phyloP scores from a whole-genome alignment of 1,139 yeast genomes.

The Diutina scorzettiae region DNA sequence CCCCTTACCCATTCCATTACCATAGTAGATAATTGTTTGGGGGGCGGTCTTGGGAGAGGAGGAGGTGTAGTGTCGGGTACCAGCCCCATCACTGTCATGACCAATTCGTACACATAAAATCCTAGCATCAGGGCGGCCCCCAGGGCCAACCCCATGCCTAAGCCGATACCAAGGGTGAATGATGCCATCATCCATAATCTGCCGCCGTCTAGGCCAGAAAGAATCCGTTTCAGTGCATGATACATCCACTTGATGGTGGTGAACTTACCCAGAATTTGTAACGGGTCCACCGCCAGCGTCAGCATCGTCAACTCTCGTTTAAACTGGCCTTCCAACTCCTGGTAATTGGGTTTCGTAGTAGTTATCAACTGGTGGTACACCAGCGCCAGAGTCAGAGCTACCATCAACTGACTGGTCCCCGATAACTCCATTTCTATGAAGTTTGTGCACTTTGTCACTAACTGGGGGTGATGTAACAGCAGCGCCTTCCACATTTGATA shows the following conservation, averaged over 20 bases:
- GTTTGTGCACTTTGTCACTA: neutral
- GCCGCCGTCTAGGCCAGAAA: neutral
- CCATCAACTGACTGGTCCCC: neutral
- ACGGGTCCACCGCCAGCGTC: conserved; percentile 4
- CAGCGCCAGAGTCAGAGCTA: conserved; percentile 5
- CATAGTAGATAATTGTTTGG: neutral
- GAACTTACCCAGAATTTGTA: conserved; percentile 1
- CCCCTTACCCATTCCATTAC: conserved; percentile 1
- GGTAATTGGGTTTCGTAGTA: neutral
- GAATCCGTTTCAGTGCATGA: neutral
- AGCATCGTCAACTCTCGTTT: conserved; percentile 1
- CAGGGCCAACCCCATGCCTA: conserved; percentile 5
- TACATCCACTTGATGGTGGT: neutral
- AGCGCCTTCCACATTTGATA: conserved; percentile 32
- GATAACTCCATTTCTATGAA: conserved; percentile 1
- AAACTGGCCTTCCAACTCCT: neutral
- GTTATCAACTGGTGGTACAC: conserved; percentile 1
- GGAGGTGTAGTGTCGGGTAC: neutral
- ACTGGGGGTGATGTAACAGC: conserved; percentile 10
- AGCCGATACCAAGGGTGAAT: conserved; percentile 3
- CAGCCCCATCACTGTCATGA: neutral
- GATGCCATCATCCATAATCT: conserved; percentile 5
- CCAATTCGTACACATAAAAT: neutral
- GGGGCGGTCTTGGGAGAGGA: neutral
- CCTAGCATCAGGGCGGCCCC: conserved; percentile 3